Evolutionary conservation across 768 basidiomycete species (phyloP).

Genomic region (Lentinus tigrinus): DNA sequence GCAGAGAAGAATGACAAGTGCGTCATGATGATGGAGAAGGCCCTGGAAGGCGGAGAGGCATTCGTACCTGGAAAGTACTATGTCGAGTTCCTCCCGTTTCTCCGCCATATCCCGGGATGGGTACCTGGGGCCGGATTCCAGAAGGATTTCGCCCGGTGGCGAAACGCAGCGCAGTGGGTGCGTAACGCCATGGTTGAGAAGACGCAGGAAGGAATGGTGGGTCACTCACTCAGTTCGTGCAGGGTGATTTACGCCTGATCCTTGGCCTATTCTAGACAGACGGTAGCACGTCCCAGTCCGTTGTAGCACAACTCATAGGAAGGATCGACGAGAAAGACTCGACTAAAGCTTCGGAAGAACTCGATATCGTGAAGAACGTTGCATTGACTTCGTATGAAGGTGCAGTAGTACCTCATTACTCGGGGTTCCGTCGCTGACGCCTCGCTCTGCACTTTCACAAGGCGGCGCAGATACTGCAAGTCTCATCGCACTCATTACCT

Average conservation of each 20-base stretch:
- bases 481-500: not conserved
- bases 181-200: not conserved
- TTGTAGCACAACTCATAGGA: not conserved
- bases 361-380: not conserved
- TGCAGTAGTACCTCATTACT: not conserved
- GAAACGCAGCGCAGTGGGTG: not conserved
- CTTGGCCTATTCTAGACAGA: not conserved
- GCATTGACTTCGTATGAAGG: constrained; percentile 1
- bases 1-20: constrained; percentile 6
- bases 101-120: constrained; percentile 1
- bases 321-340: not conserved
- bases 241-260: not conserved
- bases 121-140: constrained; percentile 4
- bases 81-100: not conserved
- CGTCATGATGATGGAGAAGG: constrained; percentile 12
- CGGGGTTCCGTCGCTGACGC: no score
- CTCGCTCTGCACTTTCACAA: not conserved
- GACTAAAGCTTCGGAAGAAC: not conserved
- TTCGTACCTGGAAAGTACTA: not conserved
- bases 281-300: not conserved
- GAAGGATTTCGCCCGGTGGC: not conserved
- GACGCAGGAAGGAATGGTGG: not conserved
- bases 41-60: not conserved
- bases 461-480: constrained; percentile 19
- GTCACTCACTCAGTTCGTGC: not conserved